Conservation (phyloP, 2,329 filamentous ascomycete genomes). For the Cytospora mali region DNA sequence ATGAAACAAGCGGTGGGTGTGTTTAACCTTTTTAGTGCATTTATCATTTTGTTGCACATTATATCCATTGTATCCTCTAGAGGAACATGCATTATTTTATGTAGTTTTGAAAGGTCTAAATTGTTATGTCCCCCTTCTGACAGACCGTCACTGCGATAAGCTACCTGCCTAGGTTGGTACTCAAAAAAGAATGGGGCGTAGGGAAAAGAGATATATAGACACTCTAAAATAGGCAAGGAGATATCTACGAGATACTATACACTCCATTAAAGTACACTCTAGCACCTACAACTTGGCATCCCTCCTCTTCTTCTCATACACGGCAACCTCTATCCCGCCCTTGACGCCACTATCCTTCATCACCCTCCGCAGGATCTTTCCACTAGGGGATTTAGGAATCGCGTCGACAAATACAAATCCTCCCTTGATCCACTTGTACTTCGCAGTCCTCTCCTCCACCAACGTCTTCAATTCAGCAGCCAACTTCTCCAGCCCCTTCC, state of each 20-base stretch:
- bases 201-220: not conserved
- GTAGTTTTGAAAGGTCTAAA: too few relatives aligned
- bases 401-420: conserved; percentile 67
- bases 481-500: conserved; percentile 46
- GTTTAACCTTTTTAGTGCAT: not conserved
- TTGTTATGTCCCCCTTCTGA: too few relatives aligned
- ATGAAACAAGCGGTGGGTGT: not conserved
- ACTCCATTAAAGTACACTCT: not conserved
- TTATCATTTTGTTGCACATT: too few relatives aligned
- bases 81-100: too few relatives aligned
- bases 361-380: conserved; percentile 48
- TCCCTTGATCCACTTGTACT: conserved; percentile 68
- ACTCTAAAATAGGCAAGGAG: not conserved
- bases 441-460: conserved; percentile 61
- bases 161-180: too few relatives aligned
- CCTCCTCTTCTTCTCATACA: conserved; percentile 56
- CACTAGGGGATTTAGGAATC: conserved; percentile 69
- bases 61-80: too few relatives aligned
- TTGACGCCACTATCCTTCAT: conserved; percentile 42
- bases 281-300: conserved; percentile 58
- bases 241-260: not conserved
- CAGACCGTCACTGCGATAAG: too few relatives aligned
- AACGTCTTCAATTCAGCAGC: conserved; percentile 58
- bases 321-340: conserved; percentile 41
- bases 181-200: not conserved